phyloP scores from a whole-genome alignment of 768 basidiomycete species.

The Auricularia sp. region DNA sequence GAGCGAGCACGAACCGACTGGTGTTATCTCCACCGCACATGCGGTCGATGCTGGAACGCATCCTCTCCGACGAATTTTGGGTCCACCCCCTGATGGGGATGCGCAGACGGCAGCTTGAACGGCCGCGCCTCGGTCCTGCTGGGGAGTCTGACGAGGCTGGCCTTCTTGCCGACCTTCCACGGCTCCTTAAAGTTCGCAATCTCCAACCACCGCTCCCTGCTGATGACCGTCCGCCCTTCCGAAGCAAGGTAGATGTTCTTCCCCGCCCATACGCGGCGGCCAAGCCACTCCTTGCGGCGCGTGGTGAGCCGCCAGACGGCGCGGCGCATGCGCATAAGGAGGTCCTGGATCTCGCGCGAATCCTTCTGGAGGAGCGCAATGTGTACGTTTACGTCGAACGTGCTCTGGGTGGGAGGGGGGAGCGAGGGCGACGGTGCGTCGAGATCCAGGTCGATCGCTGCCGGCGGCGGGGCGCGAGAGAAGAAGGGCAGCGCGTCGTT shows the following conservation, averaged over 20 bases:
- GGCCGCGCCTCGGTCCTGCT: not conserved
- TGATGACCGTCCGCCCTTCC: slow-evolving; percentile 26
- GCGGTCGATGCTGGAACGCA: not conserved
- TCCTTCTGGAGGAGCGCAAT: slow-evolving; percentile 47
- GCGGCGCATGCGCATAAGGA: slow-evolving; percentile 33
- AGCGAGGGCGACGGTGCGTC: slow-evolving; percentile 18
- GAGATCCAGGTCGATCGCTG: slow-evolving; percentile 24
- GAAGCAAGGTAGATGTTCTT: slow-evolving; percentile 45
- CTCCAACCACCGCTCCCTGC: slow-evolving; percentile 37
- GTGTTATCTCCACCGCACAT: not conserved
- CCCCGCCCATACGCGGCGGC: slow-evolving; percentile 60
- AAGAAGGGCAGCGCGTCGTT: not conserved
- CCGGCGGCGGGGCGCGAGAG: not conserved
- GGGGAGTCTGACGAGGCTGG: not conserved
- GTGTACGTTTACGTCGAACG: slow-evolving; percentile 47
- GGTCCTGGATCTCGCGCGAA: slow-evolving; percentile 36
- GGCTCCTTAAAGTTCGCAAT: slow-evolving; percentile 35
- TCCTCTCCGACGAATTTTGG: not conserved
- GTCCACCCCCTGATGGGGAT: not conserved
- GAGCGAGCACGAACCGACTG: not conserved
- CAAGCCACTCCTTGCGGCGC: slow-evolving; percentile 65
- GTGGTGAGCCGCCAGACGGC: slow-evolving; percentile 43
- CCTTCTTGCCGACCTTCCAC: not conserved
- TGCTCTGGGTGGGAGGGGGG: slow-evolving; percentile 22
- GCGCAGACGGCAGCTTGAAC: not conserved